phyloP scores from a whole-genome alignment of 441 rosid genomes.

The Pelargonium myrrhifolium region DNA sequence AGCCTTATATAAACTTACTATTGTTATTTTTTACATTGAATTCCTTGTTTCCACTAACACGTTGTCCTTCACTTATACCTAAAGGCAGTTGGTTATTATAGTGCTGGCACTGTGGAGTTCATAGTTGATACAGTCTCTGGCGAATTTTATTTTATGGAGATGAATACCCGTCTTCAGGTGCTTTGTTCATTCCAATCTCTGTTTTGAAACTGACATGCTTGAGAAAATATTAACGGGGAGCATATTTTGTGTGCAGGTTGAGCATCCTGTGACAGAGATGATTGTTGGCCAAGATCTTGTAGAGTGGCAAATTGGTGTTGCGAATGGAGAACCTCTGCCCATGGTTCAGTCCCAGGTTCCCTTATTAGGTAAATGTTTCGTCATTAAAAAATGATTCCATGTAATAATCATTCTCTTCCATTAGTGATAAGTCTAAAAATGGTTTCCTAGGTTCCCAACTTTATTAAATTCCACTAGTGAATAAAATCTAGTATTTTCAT shows the following conservation, averaged over 20 bases:
- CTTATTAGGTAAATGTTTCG: conserved; percentile 46
- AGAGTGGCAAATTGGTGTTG: conserved; percentile 90
- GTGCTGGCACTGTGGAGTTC: conserved; percentile 97
- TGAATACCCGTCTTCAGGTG: conserved; percentile 98
- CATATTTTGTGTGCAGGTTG: conserved; percentile 54
- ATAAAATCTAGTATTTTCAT: background rate
- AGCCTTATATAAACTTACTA: background rate
- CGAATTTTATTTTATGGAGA: conserved; percentile 89
- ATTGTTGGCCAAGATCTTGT: conserved; percentile 93
- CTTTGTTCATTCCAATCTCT: conserved; percentile 18
- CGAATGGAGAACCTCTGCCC: conserved; percentile 85
- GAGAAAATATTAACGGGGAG: conserved; percentile 17
- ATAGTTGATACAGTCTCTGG: conserved; percentile 77
- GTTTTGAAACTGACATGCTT: conserved; percentile 14
- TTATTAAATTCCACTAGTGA: background rate
- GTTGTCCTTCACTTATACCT: conserved; percentile 27
- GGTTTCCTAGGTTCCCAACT: background rate
- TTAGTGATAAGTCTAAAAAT: background rate
- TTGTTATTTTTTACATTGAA: background rate
- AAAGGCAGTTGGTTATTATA: conserved; percentile 93
- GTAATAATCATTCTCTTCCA: background rate
- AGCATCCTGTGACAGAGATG: conserved; percentile 99
- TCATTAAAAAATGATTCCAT: background rate
- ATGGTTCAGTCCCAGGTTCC: conserved; percentile 75
- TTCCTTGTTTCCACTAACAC: conserved; percentile 20